These are phyloP conservation scores for Stagonosporopsis rhizophila DNA, from an alignment of 2,329 filamentous ascomycete species.

Conservation along the genomic window DNA sequence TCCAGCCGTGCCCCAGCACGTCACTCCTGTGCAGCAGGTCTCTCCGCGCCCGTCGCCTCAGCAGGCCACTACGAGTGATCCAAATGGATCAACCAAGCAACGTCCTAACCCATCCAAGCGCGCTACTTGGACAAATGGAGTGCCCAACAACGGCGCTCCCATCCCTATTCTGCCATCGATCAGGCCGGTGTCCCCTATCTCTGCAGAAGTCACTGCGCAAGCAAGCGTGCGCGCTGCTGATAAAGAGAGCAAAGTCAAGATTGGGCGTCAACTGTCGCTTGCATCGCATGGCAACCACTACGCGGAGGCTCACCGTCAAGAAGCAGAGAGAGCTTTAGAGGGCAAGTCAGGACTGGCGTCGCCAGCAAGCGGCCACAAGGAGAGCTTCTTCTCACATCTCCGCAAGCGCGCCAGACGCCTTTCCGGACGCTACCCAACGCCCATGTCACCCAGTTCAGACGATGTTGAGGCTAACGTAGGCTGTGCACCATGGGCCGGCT, in stretches of 20 bases:
- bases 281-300: conserved; percentile 94
- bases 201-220: conserved; percentile 89
- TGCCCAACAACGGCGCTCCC: conserved; percentile 76
- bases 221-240: conserved; percentile 69
- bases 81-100: conserved; percentile 56
- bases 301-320: conserved; percentile 84
- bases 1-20: conserved; percentile 63
- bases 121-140: conserved; percentile 89
- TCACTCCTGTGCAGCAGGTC: conserved; percentile 48
- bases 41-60: conserved; percentile 53
- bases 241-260: conserved; percentile 76
- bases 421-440: conserved; percentile 86
- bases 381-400: conserved; percentile 97
- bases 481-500: conserved; percentile 81
- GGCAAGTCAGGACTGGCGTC: conserved; percentile 78
- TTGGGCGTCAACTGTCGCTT: conserved; percentile 91
- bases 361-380: conserved; percentile 80
- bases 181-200: conserved; percentile 93
- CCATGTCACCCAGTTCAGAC: conserved; percentile 79
- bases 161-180: conserved; percentile 97
- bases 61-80: conserved; percentile 54
- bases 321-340: conserved; percentile 89
- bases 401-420: conserved; percentile 91
- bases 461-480: conserved; percentile 93
- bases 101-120: conserved; percentile 75